Base-by-base conservation (phyloP, 2,329 filamentous ascomycete species). In the Trichophyton benhamiae region DNA sequence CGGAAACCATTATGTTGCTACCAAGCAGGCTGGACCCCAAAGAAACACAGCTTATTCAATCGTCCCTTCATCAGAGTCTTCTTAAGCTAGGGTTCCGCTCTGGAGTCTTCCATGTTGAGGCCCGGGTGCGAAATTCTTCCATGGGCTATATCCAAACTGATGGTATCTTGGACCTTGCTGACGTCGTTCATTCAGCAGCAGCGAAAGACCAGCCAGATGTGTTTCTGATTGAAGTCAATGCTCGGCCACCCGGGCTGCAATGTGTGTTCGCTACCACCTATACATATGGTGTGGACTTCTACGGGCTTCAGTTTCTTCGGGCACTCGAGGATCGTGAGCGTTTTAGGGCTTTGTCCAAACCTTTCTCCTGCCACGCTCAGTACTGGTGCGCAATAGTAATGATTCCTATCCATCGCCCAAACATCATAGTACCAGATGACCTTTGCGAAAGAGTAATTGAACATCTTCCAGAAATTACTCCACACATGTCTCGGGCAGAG, bases 141-240 rank as follows among this genome's bases (percentile, higher is more conserved):
- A 58, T 49, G 22, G 2, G 30, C 15, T 58, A 61, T 46, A 25
- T 7, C 36, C 9, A 30, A 25, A 33, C 27, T 9, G 38, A 60
- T 5, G 58, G 46, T 7, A 52, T 60, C 15, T 17, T 60, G 4
- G 42, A 60, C 6, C 33, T 58, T 30, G 17, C 20, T 25, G 6
- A 22, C n/a, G 17, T 3, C 25, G 17, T 6, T 20, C n/a, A 7
- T 22, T 22, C n/a, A 48, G 11, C 17, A 8, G 7, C 5, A 48
- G 30, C 8, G 15, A 15, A 15, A n/a, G 7, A 2, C 13, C 20
- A 55, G 33, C 22, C 8, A 27, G 27, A 46, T 36, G 63, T 59
- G 57, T 67, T 57, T 42, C 58, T 71, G n/a, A 65, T 69, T 36
- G 70, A 72, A 57, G 63, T 72, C 48, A 72, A 72, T 61, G 49